A percentile compares a stretch with the other conserved stretches of the same genome.
These are phyloP conservation scores for Mycena galopus DNA, from an alignment of 768 basidiomycete genomes.

Conservation along the genomic window DNA sequence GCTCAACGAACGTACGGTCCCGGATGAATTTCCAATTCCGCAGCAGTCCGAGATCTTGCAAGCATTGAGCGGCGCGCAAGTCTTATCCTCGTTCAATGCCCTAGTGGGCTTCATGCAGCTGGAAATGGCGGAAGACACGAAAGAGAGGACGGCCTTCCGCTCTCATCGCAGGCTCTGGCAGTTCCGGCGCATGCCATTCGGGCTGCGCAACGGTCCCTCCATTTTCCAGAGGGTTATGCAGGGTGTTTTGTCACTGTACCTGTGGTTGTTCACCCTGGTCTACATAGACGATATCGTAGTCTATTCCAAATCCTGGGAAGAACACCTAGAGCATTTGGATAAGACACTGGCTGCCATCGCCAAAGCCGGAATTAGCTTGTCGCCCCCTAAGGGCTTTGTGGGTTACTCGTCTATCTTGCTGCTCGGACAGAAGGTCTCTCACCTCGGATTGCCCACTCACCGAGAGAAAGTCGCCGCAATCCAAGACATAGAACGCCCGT, in stretches of 20 bases:
- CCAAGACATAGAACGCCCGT: neutral
- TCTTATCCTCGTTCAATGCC: slow-evolving; percentile 33
- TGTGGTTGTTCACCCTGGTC: too few relatives aligned
- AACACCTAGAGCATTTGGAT: neutral
- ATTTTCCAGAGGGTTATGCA: too few relatives aligned
- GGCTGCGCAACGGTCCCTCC: neutral
- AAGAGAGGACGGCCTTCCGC: slow-evolving; percentile 45
- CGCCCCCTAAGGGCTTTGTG: neutral
- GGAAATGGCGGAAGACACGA: slow-evolving; percentile 34
- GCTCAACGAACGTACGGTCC: slow-evolving; percentile 6
- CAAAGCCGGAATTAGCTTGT: neutral
- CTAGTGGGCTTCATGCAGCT: slow-evolving; percentile 49
- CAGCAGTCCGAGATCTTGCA: neutral
- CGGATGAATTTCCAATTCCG: neutral
- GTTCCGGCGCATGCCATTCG: slow-evolving; percentile 32
- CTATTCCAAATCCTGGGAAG: too few relatives aligned
- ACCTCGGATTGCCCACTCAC: too few relatives aligned
- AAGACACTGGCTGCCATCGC: neutral
- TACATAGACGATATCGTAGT: too few relatives aligned
- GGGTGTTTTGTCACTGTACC: too few relatives aligned
- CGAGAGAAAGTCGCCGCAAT: neutral
- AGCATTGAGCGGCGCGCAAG: slow-evolving; percentile 37
- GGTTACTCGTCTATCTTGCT: too few relatives aligned
- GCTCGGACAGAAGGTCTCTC: too few relatives aligned
- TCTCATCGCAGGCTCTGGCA: slow-evolving; percentile 47